phyloP scores from a whole-genome alignment of 2,329 filamentous ascomycete genomes.

The Stachybotrys chlorohalonatus region DNA sequence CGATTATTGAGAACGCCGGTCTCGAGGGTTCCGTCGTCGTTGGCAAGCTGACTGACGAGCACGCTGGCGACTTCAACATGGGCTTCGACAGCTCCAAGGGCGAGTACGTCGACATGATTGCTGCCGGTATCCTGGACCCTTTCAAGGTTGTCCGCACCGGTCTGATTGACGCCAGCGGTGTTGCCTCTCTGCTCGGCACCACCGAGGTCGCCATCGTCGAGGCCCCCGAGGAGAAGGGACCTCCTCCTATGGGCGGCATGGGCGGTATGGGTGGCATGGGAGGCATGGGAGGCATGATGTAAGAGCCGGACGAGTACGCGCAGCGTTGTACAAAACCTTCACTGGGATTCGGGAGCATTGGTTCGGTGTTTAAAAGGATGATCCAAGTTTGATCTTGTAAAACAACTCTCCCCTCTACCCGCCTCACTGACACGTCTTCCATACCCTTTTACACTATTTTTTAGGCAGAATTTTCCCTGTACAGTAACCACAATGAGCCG shows the following conservation, averaged over 20 bases:
- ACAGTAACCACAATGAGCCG: constrained; percentile 5
- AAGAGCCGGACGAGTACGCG: constrained; percentile 21
- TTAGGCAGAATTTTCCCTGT: constrained; percentile 3
- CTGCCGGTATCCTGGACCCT: constrained; percentile 92
- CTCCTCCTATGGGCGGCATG: constrained; percentile 54
- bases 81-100: constrained; percentile 95
- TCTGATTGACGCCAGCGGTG: constrained; percentile 87
- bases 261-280: constrained; percentile 58
- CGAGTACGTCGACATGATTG: constrained; percentile 98
- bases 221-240: constrained; percentile 85
- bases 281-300: constrained; percentile 54
- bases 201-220: constrained; percentile 98
- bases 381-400: constrained; percentile 15
- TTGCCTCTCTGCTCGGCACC: constrained; percentile 92
- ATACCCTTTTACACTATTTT: constrained; percentile 18
- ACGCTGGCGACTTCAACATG: constrained; percentile 88
- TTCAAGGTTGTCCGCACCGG: constrained; percentile 99
- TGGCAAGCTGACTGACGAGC: constrained; percentile 96
- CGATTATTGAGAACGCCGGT: constrained; percentile 96
- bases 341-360: constrained; percentile 34
- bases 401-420: constrained; percentile 25
- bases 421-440: constrained; percentile 15
- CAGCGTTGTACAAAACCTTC: constrained; percentile 18
- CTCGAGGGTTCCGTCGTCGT: constrained; percentile 93
- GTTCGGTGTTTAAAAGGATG: constrained; percentile 35